Evolutionary conservation across 805 yeast genomes (phyloP).

Genomic region (Candida cerambycidarum): DNA sequence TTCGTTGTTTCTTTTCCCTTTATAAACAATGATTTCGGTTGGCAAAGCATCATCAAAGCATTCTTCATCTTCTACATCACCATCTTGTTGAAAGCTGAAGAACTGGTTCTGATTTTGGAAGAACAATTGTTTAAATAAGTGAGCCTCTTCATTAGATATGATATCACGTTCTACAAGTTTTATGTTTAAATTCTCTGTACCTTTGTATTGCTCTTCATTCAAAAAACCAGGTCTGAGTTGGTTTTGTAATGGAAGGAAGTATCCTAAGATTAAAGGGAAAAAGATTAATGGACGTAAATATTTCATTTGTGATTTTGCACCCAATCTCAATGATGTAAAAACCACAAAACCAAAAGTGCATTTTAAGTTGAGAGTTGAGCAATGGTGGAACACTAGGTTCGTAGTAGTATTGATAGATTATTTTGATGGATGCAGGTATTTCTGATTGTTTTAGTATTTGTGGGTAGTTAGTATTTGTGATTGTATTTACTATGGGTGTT

Average conservation of each 20-base stretch:
- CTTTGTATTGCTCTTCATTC: conserved; percentile 4
- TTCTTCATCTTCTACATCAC: conserved; percentile 8
- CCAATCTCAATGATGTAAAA: background rate
- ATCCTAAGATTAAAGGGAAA: background rate
- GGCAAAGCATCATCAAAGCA: conserved; percentile 14
- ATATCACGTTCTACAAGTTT: conserved; percentile 10
- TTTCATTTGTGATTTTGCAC: conserved; percentile 2
- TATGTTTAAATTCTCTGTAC: conserved; percentile 12
- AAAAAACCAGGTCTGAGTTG: background rate
- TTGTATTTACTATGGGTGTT: too few species aligned
- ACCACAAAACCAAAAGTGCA: background rate
- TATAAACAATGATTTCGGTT: conserved; percentile 11
- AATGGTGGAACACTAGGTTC: too few species aligned
- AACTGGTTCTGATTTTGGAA: conserved; percentile 4
- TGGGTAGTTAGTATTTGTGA: too few species aligned
- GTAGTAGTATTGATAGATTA: too few species aligned
- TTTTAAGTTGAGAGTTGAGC: too few species aligned
- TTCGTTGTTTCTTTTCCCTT: conserved; percentile 10
- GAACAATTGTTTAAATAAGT: conserved; percentile 12
- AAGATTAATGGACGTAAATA: background rate
- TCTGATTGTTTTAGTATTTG: too few species aligned
- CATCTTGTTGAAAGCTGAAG: conserved; percentile 8
- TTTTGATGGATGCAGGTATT: too few species aligned
- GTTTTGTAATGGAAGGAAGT: background rate
- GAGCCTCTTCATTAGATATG: conserved; percentile 8